Conservation (phyloP, 2,329 filamentous ascomycete species). For the Zopfia rhizophila region DNA sequence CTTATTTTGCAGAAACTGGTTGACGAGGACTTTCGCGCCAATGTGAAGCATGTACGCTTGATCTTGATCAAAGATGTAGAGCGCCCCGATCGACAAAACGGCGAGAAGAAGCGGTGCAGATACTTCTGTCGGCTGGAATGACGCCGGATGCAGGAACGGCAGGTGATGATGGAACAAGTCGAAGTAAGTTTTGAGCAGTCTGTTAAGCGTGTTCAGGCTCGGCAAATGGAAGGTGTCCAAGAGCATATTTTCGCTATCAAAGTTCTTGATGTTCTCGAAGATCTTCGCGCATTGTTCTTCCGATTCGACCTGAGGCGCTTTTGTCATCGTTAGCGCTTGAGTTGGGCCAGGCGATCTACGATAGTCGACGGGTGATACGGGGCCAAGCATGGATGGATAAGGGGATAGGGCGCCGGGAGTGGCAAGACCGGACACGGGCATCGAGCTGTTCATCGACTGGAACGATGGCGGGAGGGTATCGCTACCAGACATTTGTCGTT, state of each 20-base stretch:
- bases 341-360: conserved; percentile 75
- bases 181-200: conserved; percentile 95
- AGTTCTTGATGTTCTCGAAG: conserved; percentile 83
- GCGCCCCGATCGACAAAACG: conserved; percentile 91
- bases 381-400: conserved; percentile 73
- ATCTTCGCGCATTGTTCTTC: conserved; percentile 89
- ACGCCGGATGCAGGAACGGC: conserved; percentile 92
- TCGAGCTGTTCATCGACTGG: conserved; percentile 76
- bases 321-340: conserved; percentile 71
- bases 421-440: conserved; percentile 73
- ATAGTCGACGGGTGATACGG: conserved; percentile 75
- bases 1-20: conserved; percentile 97
- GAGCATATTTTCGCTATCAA: conserved; percentile 83
- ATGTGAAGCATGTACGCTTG: conserved; percentile 98
- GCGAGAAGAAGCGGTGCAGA: conserved; percentile 87
- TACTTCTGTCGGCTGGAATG: conserved; percentile 82
- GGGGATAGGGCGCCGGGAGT: conserved; percentile 81
- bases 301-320: conserved; percentile 80
- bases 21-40: conserved; percentile 95
- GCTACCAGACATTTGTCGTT: conserved; percentile 67
- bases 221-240: conserved; percentile 92
- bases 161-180: conserved; percentile 96
- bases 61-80: conserved; percentile 97
- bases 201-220: conserved; percentile 81
- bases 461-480: conserved; percentile 73